Evolutionary conservation across 169 alveolate genomes (phyloP).

Genomic region (Cryptosporidium tyzzeri): DNA sequence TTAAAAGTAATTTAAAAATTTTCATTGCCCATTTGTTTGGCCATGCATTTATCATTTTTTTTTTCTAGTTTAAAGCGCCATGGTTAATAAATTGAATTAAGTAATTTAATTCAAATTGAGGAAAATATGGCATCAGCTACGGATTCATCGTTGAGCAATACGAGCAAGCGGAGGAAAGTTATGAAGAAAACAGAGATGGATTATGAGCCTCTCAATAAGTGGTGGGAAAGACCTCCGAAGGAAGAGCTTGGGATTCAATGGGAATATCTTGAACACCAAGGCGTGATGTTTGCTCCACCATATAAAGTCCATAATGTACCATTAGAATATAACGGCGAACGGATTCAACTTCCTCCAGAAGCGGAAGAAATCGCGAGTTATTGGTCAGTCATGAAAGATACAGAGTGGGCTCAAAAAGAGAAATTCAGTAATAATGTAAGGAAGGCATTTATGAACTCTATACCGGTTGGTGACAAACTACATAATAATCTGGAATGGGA

Average conservation of each 20-base stretch:
- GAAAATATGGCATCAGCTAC: slow-evolving; percentile 12
- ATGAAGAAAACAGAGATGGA: slow-evolving; percentile 71
- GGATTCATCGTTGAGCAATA: slow-evolving; percentile 6
- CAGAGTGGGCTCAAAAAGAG: slow-evolving; percentile 93
- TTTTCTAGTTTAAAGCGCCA: slow-evolving; percentile 26
- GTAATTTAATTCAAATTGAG: neutral
- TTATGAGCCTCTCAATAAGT: slow-evolving; percentile 86
- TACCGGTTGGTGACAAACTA: slow-evolving; percentile 84
- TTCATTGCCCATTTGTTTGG: neutral
- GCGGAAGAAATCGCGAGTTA: slow-evolving; percentile 98
- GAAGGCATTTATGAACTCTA: slow-evolving; percentile 84
- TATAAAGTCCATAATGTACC: slow-evolving; percentile 89
- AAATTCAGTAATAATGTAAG: slow-evolving; percentile 92
- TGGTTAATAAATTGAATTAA: neutral
- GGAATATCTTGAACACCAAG: slow-evolving; percentile 91
- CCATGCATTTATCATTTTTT: neutral
- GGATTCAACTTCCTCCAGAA: slow-evolving; percentile 90
- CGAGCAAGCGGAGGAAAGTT: slow-evolving; percentile 56
- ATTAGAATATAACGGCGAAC: slow-evolving; percentile 89
- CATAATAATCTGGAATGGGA: slow-evolving; percentile 77
- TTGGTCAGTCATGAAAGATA: slow-evolving; percentile 93
- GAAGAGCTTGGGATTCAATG: slow-evolving; percentile 82
- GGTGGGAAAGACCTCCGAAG: slow-evolving; percentile 88
- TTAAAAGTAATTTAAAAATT: neutral
- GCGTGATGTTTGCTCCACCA: slow-evolving; percentile 91